Evolutionary conservation across 2,329 filamentous ascomycete species (phyloP).

Genomic region (Ilyonectria mors-panacis): DNA sequence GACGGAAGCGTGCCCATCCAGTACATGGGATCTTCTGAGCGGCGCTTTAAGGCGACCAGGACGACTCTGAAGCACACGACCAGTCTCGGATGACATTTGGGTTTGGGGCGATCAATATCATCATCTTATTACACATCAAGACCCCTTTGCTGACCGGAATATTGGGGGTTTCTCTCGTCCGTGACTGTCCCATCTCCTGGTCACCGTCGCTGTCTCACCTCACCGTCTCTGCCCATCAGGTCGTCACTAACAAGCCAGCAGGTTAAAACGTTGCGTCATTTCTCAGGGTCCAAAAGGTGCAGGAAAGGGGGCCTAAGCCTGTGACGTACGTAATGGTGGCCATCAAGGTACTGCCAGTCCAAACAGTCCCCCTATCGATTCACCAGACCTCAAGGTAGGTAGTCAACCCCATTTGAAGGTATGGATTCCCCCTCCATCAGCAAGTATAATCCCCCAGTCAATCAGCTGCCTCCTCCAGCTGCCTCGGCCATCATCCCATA

Average conservation of each 20-base stretch:
- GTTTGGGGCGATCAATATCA: neutral
- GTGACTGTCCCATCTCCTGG: neutral
- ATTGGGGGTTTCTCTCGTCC: neutral
- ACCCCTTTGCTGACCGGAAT: neutral
- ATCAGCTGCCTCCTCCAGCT: too few relatives aligned
- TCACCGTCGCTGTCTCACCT: neutral
- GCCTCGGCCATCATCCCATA: neutral
- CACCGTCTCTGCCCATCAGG: neutral
- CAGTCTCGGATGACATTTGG: slow-evolving; percentile 14
- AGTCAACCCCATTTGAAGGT: neutral
- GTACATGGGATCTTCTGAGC: neutral
- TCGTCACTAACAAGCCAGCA: neutral
- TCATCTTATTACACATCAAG: neutral
- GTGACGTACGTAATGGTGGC: slow-evolving; percentile 28
- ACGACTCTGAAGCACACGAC: slow-evolving; percentile 36
- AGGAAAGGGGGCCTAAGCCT: slow-evolving; percentile 14
- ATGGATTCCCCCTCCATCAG: too few relatives aligned
- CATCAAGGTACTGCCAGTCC: slow-evolving; percentile 43
- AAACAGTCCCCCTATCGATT: neutral
- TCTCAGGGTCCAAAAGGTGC: slow-evolving; percentile 34
- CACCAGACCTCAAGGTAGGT: neutral
- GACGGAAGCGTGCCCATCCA: neutral
- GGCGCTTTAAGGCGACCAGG: neutral
- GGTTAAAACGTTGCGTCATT: slow-evolving; percentile 14
- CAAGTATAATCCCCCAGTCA: too few relatives aligned